A percentile compares a stretch with the other conserved stretches of the same genome.
Conservation (phyloP, 352 stramenopile genomes). For the Phytophthora sp. region DNA sequence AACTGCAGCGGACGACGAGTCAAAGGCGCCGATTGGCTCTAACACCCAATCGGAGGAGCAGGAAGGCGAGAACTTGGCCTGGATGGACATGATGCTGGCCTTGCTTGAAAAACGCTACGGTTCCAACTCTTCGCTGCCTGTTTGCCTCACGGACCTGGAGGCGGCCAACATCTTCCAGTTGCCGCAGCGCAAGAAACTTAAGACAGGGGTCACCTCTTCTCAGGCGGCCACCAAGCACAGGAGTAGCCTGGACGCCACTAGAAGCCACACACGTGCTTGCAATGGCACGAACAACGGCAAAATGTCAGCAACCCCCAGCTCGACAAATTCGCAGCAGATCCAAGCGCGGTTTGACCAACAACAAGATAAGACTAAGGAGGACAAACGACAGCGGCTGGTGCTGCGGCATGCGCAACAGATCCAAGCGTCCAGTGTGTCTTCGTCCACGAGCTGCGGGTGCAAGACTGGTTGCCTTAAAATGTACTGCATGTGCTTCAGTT, state of each 20-base stretch:
- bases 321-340: slow-evolving; percentile 26
- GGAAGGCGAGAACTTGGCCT: slow-evolving; percentile 73
- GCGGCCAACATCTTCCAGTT: slow-evolving; percentile 45
- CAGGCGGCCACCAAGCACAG: neutral
- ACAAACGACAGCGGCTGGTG: slow-evolving; percentile 53
- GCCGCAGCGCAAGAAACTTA: slow-evolving; percentile 31
- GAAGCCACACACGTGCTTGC: neutral
- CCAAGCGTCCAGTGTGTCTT: slow-evolving; percentile 73
- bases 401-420: slow-evolving; percentile 71
- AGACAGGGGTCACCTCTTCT: slow-evolving; percentile 11
- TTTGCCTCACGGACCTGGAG: slow-evolving; percentile 54
- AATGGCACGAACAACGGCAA: neutral
- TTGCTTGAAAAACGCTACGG: slow-evolving; percentile 74
- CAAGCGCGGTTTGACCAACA: slow-evolving; percentile 27
- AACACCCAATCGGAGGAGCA: slow-evolving; percentile 8
- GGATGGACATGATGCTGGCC: slow-evolving; percentile 85
- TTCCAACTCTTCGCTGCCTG: slow-evolving; percentile 32
- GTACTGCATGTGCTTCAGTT: slow-evolving; percentile 89
- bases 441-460: slow-evolving; percentile 80
- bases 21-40: neutral
- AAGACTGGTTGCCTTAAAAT: slow-evolving; percentile 89
- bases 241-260: slow-evolving; percentile 27
- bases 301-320: slow-evolving; percentile 1
- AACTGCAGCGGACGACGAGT: neutral
- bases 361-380: slow-evolving; percentile 44